Percentiles rank a stretch among this genome's conserved stretches.
phyloP scores from a whole-genome alignment of 345 rosid species.

The Bretschneidera sinensis region DNA sequence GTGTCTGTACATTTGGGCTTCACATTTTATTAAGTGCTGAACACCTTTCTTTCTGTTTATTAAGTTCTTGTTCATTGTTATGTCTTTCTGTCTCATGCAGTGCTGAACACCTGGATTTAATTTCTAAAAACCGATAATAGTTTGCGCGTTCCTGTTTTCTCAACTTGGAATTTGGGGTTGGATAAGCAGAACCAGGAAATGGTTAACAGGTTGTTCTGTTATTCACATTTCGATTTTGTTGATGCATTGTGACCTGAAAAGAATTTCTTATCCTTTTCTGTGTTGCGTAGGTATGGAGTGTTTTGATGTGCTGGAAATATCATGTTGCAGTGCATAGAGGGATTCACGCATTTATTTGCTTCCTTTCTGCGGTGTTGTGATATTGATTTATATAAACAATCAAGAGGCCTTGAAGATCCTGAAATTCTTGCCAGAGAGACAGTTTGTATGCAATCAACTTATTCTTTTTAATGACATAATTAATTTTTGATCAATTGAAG shows the following conservation, averaged over 20 bases:
- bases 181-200: slow-evolving; percentile 31
- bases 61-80: neutral
- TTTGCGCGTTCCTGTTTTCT: neutral
- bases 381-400: slow-evolving; percentile 63
- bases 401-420: slow-evolving; percentile 88
- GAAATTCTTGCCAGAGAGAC: slow-evolving; percentile 95
- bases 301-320: slow-evolving; percentile 51
- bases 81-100: neutral
- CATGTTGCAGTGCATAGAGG: slow-evolving; percentile 92
- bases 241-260: slow-evolving; percentile 2
- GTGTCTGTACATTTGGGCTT: neutral
- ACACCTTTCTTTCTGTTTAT: too few species aligned
- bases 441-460: slow-evolving; percentile 59
- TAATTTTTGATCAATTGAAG: neutral
- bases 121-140: slow-evolving; percentile 6
- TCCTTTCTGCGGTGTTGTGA: slow-evolving; percentile 74
- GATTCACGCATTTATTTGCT: slow-evolving; percentile 52
- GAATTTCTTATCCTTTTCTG: slow-evolving; percentile 13
- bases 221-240: slow-evolving; percentile 4
- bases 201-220: slow-evolving; percentile 46
- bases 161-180: slow-evolving; percentile 8
- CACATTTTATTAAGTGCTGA: too few species aligned
- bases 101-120: neutral
- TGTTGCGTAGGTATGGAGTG: slow-evolving; percentile 66
- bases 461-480: slow-evolving; percentile 7